Evolutionary conservation across 2,329 filamentous ascomycete species (phyloP).

Genomic region (Pseudocercospora musae): DNA sequence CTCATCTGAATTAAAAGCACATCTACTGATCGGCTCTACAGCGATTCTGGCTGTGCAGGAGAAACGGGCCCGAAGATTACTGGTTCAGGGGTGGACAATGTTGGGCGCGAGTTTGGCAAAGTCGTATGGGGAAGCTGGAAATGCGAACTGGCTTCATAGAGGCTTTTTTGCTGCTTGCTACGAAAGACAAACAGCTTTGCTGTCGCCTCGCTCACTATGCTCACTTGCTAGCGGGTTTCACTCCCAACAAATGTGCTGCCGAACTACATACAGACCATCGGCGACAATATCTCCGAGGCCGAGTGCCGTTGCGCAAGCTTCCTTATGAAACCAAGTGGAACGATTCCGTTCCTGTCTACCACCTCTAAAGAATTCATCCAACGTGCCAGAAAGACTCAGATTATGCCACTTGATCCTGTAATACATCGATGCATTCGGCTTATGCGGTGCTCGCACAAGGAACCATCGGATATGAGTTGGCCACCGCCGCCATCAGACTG

Average conservation of each 20-base stretch:
- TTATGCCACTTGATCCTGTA: not conserved
- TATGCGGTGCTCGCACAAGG: not conserved
- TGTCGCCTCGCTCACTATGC: not conserved
- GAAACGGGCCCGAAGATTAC: not conserved
- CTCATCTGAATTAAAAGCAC: not conserved
- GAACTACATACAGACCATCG: not conserved
- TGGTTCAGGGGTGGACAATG: not conserved
- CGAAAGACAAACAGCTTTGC: not conserved
- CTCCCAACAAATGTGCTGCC: not conserved
- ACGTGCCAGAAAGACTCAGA: not conserved
- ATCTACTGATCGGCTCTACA: not conserved
- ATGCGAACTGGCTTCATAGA: not conserved
- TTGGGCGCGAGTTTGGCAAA: not conserved
- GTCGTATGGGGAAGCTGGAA: slow-evolving; percentile 1
- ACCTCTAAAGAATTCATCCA: not conserved
- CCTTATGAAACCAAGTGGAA: not conserved
- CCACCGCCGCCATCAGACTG: not conserved
- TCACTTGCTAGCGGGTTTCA: not conserved
- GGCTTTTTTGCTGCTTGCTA: not conserved
- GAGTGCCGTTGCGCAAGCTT: not conserved
- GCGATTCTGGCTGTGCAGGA: not conserved
- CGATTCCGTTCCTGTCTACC: not conserved
- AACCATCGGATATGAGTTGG: not conserved
- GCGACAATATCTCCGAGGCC: not conserved
- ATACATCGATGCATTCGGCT: not conserved